Base-by-base conservation (phyloP, 2,329 filamentous ascomycete species). In the Fusarium graminum region DNA sequence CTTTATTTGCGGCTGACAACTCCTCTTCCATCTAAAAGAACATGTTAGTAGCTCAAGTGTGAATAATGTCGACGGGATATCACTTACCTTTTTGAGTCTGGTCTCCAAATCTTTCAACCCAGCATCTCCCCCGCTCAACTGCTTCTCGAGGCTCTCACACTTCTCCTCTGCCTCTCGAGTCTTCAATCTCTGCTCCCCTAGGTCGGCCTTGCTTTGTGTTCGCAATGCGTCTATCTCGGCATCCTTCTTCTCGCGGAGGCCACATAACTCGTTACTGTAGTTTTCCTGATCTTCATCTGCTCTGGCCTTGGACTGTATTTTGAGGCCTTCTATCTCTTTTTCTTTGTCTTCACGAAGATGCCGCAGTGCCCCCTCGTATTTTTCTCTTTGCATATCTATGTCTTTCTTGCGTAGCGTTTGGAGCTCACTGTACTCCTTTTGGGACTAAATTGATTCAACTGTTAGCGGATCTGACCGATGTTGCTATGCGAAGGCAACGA, bases 1-100 rank as follows among this genome's bases (percentile, higher is more conserved):
- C 88, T 61, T 87, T 84, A 67, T 89, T 86, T 65, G 86, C 88
- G n/a, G 75, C 69, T 8, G 66, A 60, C 14, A 78, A 52, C n/a
- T 75, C 69, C 6, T 69, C 61, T 51, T 80, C 74, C 42, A 72
- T 64, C 78, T 82, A 10, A 13, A 30, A 17, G 9, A 10, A 38
- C 29, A 14, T 16, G 29, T 72, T 25, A 72, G 59, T 44, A 25
- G 51, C 26, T 74, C 67, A 28, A 74, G 52, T 43, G 74, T 67
- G 14, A 67, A 64, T 42, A 76, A 73, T 17, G 38, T n/a, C n/a
- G 16, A 26, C 9, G 17, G 34, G 30, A 9, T 10, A 19, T 26
- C 28, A 17, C 62, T 71, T 55, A 77, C 77, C 53, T 72, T 70
- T 22, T 68, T 65, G 14, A 68, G 59, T 53, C 72, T 75, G 41